These are phyloP conservation scores for Phlyctochytrium planicorne DNA, from an alignment of 192 early-diverging fungal genomes.

Conservation along the genomic window DNA sequence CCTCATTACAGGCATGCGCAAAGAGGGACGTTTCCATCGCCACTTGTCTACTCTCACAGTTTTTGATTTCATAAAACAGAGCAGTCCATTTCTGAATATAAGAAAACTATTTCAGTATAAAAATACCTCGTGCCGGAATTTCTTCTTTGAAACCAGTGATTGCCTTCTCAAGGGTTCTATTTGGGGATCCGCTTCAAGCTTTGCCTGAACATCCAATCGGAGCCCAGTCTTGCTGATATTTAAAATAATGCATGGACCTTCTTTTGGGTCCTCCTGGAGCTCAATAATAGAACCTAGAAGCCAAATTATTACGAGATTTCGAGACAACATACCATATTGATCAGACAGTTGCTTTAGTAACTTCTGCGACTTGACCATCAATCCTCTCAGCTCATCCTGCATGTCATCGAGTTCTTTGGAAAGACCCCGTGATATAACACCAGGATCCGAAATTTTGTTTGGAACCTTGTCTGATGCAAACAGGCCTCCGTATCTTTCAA, in stretches of 20 bases:
- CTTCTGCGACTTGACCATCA: background rate
- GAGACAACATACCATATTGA: no score
- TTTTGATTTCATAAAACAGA: slow-evolving; percentile 15
- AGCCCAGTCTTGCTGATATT: background rate
- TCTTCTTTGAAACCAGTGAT: slow-evolving; percentile 4
- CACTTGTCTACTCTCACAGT: slow-evolving; percentile 11
- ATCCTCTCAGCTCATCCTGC: slow-evolving; percentile 8
- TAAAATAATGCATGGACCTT: slow-evolving; percentile 17
- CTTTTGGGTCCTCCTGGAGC: slow-evolving; percentile 18
- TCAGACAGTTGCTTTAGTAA: background rate
- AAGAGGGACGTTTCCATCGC: slow-evolving; percentile 29
- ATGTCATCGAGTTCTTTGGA: slow-evolving; percentile 5
- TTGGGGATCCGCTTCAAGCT: slow-evolving; percentile 14
- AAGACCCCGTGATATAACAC: slow-evolving; percentile 13
- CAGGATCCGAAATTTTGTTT: slow-evolving; percentile 7
- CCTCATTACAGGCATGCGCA: slow-evolving; percentile 30
- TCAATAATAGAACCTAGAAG: slow-evolving; percentile 5
- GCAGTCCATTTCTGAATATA: slow-evolving; percentile 33
- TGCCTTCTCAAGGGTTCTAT: slow-evolving; percentile 14
- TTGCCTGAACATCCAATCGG: background rate
- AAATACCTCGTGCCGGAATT: slow-evolving; percentile 20
- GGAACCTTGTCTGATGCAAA: background rate
- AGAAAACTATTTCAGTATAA: background rate
- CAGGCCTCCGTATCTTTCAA: background rate
- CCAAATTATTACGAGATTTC: background rate